Conservation (phyloP, 345 rosid species). For the Aethionema arabicum region DNA sequence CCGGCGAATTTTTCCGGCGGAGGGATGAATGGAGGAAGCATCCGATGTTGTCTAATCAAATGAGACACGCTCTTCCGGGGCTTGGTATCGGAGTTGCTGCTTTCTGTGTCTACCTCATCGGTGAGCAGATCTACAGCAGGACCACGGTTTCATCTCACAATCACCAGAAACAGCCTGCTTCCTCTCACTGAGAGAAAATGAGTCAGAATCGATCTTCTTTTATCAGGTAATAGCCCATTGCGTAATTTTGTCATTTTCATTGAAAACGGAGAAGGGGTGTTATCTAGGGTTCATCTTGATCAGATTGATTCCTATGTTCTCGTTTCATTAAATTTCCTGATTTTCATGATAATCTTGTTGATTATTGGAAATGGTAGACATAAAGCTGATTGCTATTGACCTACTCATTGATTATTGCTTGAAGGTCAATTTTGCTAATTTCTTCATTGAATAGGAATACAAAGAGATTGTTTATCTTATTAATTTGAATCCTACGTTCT, state of each 20-base stretch:
- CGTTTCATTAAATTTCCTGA: background rate
- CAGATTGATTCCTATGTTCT: background rate
- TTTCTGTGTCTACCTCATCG: slow-evolving; percentile 81
- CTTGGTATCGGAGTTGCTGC: slow-evolving; percentile 89
- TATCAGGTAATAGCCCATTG: slow-evolving; percentile 3
- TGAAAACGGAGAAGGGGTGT: background rate
- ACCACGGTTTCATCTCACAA: slow-evolving; percentile 48
- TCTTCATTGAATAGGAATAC: background rate
- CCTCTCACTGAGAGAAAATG: slow-evolving; percentile 26
- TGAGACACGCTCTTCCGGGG: slow-evolving; percentile 85
- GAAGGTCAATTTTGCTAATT: too few relatives aligned
- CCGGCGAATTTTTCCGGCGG: slow-evolving; percentile 93
- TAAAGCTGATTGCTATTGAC: background rate
- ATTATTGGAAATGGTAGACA: background rate
- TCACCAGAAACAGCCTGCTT: slow-evolving; percentile 37
- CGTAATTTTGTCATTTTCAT: slow-evolving; percentile 2
- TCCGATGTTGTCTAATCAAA: slow-evolving; percentile 76
- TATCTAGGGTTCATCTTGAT: background rate
- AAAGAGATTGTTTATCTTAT: background rate
- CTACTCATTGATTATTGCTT: too few relatives aligned
- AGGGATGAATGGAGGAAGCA: slow-evolving; percentile 96
- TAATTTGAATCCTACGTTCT: background rate
- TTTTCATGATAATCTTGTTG: slow-evolving; percentile 10
- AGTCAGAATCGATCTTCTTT: background rate
- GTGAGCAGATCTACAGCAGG: slow-evolving; percentile 83